These are phyloP conservation scores for Apiosordaria backusii DNA, from an alignment of 495 filamentous ascomycete species.

Conservation along the genomic window DNA sequence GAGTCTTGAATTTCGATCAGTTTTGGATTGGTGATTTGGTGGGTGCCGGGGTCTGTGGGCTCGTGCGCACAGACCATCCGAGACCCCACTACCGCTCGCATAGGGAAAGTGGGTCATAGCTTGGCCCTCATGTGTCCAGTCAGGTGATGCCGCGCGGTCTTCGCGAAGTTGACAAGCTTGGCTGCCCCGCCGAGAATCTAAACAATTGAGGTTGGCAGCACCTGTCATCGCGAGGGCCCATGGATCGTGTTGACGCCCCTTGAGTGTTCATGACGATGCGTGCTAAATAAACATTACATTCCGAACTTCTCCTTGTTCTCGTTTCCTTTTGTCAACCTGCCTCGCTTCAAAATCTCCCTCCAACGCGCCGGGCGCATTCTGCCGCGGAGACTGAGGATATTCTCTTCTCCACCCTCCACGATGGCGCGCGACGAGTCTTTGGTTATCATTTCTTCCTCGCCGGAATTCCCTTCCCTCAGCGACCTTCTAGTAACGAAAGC, in stretches of 20 bases:
- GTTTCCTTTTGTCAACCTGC: constrained; percentile 6
- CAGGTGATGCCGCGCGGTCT: constrained; percentile 30
- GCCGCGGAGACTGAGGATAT: constrained; percentile 30
- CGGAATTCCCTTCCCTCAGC: constrained; percentile 41
- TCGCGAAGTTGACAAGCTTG: constrained; percentile 11
- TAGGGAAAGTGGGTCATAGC: background rate
- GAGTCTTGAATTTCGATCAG: constrained; percentile 27
- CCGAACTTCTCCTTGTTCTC: background rate
- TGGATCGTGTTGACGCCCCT: background rate
- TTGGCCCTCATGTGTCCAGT: constrained; percentile 15
- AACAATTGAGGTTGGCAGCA: background rate
- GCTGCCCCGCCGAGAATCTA: background rate
- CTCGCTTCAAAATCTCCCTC: constrained; percentile 7
- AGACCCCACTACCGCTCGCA: constrained; percentile 3
- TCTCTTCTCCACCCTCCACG: constrained; percentile 38
- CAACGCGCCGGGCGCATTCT: constrained; percentile 41
- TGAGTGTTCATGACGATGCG: background rate
- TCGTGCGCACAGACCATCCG: constrained; percentile 24
- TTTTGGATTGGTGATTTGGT: constrained; percentile 37
- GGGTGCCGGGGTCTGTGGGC: constrained; percentile 27
- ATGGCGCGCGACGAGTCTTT: constrained; percentile 25
- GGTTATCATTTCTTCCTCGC: constrained; percentile 45
- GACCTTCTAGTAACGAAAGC: constrained; percentile 37
- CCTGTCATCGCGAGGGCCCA: background rate
- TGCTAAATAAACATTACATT: background rate